Evolutionary conservation across 2,329 filamentous ascomycete species (phyloP), one percentile per base, ranked within the genome.

Genomic region (Diaporthe eres): DNA sequence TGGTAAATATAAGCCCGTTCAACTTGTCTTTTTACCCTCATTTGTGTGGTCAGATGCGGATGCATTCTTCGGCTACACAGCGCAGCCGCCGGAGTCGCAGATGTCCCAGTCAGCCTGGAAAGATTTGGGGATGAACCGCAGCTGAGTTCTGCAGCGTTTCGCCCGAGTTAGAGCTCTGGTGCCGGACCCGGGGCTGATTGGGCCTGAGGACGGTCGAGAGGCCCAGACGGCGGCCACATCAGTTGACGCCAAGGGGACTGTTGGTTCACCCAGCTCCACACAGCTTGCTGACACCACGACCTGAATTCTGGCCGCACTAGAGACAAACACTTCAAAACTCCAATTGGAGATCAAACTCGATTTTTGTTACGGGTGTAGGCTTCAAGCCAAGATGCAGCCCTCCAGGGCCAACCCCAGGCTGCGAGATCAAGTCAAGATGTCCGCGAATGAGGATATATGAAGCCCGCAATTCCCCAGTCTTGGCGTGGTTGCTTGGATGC

Each of bases 291-390:
- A 34, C 28, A 34, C 25, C 49, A 22, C 8, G 65, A n/a, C 65
- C 65, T 22, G 3, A 2, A 19, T 28, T 5, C 6, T 8, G 65
- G 22, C 34, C 65, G 17, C 47, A 6, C 65, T 39, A 53, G 17
- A 28, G 65, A 34, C 13, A 39, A 19, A 17, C 34, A 28, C 6
- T 70, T 19, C n/a, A 42, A 70, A 70, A 55, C 65, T 3, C 19
- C n/a, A 28, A n/a, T 22, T 49, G 58, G n/a, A 55, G 65, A 70
- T 70, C 65, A 70, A 70, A 70, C 65, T n/a, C 34, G 15, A 9
- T 8, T 9, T 25, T 9, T 31, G 49, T 70, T 49, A 70, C 49
- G 65, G 51, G 12, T 28, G 13, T 15, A 55, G 65, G 65, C 49
- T 55, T 55, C 65, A 34, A 51, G 44, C 31, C 31, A 19, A 53